Conservation (phyloP, 495 filamentous ascomycete genomes). For the Clavariopsis aquatica region DNA sequence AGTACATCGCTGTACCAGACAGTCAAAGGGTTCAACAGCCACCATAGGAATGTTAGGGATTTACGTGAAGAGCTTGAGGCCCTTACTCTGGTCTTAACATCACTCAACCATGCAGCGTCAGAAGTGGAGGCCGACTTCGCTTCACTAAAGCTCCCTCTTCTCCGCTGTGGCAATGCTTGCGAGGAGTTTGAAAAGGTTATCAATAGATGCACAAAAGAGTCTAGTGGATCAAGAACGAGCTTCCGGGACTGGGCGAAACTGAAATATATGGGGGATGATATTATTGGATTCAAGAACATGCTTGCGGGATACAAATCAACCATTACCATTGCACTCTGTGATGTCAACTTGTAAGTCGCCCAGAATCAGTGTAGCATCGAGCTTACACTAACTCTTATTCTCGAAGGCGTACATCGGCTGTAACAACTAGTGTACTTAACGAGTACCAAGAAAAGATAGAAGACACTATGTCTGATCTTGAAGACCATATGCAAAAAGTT, state of each 20-base stretch:
- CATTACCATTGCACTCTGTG: slow-evolving; percentile 8
- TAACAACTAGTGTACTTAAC: neutral
- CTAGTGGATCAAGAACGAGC: slow-evolving; percentile 37
- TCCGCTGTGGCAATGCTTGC: slow-evolving; percentile 42
- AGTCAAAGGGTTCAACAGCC: slow-evolving; percentile 48
- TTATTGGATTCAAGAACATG: slow-evolving; percentile 21
- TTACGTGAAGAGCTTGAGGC: slow-evolving; percentile 49
- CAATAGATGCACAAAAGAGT: slow-evolving; percentile 35
- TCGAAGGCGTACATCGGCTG: neutral
- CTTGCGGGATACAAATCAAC: slow-evolving; percentile 2
- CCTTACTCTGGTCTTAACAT: slow-evolving; percentile 16
- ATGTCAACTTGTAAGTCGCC: slow-evolving; percentile 8
- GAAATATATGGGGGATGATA: slow-evolving; percentile 42
- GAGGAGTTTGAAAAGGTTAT: slow-evolving; percentile 42
- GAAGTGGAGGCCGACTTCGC: neutral
- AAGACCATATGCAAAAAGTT: neutral
- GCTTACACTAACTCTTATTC: neutral
- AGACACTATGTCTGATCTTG: neutral
- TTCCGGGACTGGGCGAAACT: slow-evolving; percentile 45
- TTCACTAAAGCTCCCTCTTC: slow-evolving; percentile 34
- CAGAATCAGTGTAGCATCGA: neutral
- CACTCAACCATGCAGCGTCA: neutral
- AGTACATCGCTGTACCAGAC: slow-evolving; percentile 47
- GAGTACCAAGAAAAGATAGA: neutral
- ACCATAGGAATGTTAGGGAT: slow-evolving; percentile 47